Conservation (phyloP, 768 basidiomycete genomes). For the Tylopilus intermedius region DNA sequence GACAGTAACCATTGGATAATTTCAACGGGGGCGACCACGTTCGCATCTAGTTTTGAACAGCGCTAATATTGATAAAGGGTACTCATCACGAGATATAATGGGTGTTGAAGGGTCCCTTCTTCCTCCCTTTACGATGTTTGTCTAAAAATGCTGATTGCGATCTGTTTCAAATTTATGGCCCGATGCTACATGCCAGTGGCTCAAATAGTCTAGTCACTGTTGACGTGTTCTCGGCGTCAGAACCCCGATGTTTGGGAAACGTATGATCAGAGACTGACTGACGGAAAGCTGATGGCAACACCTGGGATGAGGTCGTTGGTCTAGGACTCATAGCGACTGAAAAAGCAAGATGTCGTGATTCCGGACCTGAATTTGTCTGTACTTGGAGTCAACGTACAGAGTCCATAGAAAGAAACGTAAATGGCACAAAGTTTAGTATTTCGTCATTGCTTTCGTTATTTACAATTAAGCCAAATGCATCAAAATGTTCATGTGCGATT, state of each 20-base stretch:
- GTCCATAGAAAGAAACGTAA: background rate
- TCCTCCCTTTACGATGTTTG: background rate
- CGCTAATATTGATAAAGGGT: background rate
- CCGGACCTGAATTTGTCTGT: slow-evolving; percentile 26
- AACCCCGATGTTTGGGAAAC: background rate
- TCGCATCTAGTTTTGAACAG: background rate
- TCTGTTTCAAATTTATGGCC: background rate
- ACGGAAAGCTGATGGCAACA: background rate
- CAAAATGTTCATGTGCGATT: slow-evolving; percentile 7
- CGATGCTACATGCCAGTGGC: background rate
- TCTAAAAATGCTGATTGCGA: background rate
- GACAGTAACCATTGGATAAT: background rate
- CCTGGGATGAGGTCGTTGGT: background rate
- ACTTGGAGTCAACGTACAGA: slow-evolving; percentile 15
- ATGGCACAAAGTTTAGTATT: slow-evolving; percentile 13
- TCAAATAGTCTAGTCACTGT: background rate
- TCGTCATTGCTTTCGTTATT: slow-evolving; percentile 11
- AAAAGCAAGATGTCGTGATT: slow-evolving; percentile 4
- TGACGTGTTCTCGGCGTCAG: background rate
- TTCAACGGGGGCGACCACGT: background rate
- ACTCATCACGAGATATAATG: slow-evolving; percentile 1
- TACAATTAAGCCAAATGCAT: slow-evolving; percentile 26
- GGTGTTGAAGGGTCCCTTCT: background rate
- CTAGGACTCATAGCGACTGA: background rate
- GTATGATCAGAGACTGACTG: background rate